Base-by-base conservation (phyloP, 306 rosid species). In the Lathyrus oleraceus region DNA sequence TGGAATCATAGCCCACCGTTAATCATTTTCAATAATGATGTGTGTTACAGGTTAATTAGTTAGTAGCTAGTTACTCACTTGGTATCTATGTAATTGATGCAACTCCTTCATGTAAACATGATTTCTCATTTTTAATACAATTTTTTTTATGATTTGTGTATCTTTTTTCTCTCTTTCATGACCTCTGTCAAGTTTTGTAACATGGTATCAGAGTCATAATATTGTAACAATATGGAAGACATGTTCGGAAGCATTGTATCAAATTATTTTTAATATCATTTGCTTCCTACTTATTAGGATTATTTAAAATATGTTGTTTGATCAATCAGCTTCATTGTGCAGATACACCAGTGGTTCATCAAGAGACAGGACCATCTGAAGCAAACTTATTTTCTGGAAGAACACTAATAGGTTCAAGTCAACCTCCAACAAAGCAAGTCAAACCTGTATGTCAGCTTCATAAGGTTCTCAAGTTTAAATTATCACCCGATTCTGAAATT, bases 331-430 rank as follows among this genome's bases (percentile, higher is more conserved):
- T 57, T 3, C 61, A 5, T 57, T 62, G 72, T 86, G 85, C 81
- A 89, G 96, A 81, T 56, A 21, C 75, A 16, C 79, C 91, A 15
- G 79, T 71, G 56, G 82, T 78, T 81, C 89, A 86, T 79, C 86
- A 87, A 81, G 96, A 87, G 80, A 78, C 82, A 0, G 89, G 89
- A 25, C 92, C 95, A 43, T 92, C 95, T 40, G 89, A 92, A 71
- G 79, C 51, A 52, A 83, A 80, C 75, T 83, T 77, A 51, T 85
- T 73, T 78, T 60, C 84, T 0, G 85, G 90, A 38, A 72, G 85
- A 81, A 79, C 79, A 81, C 72, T 90, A 72, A 80, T 84, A n/a
- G 89, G 84, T 78, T 81, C 90, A 73, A 84, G 25, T 62, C 81
- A 81, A 68, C 61, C 87, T 83, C 63, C 85, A 53, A 81, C 57